Base-by-base conservation (phyloP, 352 stramenopile species). In the Phytophthora uliginosa region DNA sequence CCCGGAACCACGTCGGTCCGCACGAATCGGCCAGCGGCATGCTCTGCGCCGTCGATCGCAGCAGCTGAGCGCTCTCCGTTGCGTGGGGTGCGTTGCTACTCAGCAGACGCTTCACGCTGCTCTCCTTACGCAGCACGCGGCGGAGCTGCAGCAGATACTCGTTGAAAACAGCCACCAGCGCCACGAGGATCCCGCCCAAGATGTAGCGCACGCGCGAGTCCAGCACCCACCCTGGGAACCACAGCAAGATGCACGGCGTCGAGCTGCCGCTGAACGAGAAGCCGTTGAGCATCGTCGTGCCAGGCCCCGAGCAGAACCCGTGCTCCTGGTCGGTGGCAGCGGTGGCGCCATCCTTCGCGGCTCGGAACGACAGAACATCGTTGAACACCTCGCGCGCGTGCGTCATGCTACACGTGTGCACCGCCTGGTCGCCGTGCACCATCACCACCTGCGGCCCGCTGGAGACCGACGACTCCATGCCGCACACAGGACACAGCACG, bases 281-380 rank as follows among this genome's bases (percentile, higher is more conserved):
- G 0, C 86, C 86, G 54, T 94, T 94, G 17, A 92, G 77, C 86
- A 94, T 94, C 20, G 86, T 89, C 12, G 86, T 94, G 26, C 86
- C 86, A 0, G 83, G 63, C 15, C 86, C 86, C 26, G 78, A 81
- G 59, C 86, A 94, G 65, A 89, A 94, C 10, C 42, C 68, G 20
- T 71, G 53, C 42, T 59, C 24, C 48, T 74, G 38, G 2, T 40
- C 42, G 42, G 42, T 65, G 24, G 5, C 50, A 4, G 18, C 26
- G 15, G 45, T 26, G 12, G n/a, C 28, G n/a, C 47, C 62, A 24
- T 71, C 67, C 15, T 69, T 52, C 0, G 51, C 26, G 22, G 74
- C 76, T 71, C 75, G 75, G 54, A 88, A 89, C 3, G 72, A 71
- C 62, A 84, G 45, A 51, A 91, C 82, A 38, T 91, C 54, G 40